A percentile compares a stretch with the other conserved stretches of the same genome.
phyloP scores from a whole-genome alignment of 2,329 filamentous ascomycete genomes.

The Lizonia empirigonia region DNA sequence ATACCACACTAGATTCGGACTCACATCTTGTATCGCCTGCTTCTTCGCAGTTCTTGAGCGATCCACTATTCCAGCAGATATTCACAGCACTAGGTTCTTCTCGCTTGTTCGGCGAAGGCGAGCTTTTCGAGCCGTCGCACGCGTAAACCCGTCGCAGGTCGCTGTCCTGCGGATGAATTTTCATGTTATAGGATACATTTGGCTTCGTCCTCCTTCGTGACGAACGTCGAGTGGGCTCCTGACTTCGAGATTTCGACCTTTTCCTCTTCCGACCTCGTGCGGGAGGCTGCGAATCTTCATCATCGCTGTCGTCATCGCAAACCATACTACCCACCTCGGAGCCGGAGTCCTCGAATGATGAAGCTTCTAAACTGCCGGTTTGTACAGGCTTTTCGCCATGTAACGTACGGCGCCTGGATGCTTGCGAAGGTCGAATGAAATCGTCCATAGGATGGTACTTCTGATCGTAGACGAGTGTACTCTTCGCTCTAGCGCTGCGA shows the following conservation, averaged over 20 bases:
- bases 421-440: slow-evolving; percentile 31
- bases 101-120: slow-evolving; percentile 5
- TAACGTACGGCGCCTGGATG: slow-evolving; percentile 33
- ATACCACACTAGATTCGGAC: not conserved
- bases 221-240: slow-evolving; percentile 29
- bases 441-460: slow-evolving; percentile 46
- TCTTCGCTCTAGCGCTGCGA: slow-evolving; percentile 13
- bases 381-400: slow-evolving; percentile 22
- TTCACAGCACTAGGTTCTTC: not conserved
- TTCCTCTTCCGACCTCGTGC: slow-evolving; percentile 21
- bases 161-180: slow-evolving; percentile 39
- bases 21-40: not conserved
- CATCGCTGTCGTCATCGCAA: slow-evolving; percentile 16
- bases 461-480: slow-evolving; percentile 36
- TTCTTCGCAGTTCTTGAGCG: not conserved
- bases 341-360: slow-evolving; percentile 3
- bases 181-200: slow-evolving; percentile 33
- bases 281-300: not conserved
- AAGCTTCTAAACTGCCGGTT: slow-evolving; percentile 5
- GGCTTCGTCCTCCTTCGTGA: slow-evolving; percentile 25
- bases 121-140: slow-evolving; percentile 6
- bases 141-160: slow-evolving; percentile 17
- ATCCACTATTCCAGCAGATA: too few relatives aligned
- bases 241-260: not conserved
- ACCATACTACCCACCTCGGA: slow-evolving; percentile 1